Evolutionary conservation across 2,329 filamentous ascomycete genomes (phyloP), one percentile per base, ranked within the genome.

Genomic region (Byssoonygena ceratinophila): DNA sequence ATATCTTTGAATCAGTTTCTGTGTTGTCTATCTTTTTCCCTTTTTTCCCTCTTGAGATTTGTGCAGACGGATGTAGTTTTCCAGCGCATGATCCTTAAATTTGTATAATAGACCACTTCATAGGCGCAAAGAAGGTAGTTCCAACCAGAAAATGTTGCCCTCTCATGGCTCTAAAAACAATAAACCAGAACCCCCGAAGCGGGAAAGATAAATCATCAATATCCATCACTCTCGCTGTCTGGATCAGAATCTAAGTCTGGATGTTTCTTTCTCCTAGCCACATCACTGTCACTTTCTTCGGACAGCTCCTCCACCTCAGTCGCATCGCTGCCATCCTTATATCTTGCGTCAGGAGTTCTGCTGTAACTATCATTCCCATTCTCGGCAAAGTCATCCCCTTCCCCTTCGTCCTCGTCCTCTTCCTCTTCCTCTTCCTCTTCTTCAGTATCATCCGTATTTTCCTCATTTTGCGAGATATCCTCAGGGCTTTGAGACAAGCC

Each of bases 241-340:
- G 66, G 47, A 56, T 69, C 68, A 54, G 65, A 61, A 59, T 71
- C 67, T 5, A 69, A 61, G 16, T 67, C 64, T 1, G 57, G 58
- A 34, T 56, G 57, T 1, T 44, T 61, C 56, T 3, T 58, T 58
- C 18, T 62, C 59, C 22, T 58, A 59, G 6, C 59, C 53, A 23
- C 57, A 54, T 39, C 60, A 18, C 58, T 59, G 1, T 54, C 50
- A 27, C 52, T 56, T 2, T 57, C 60, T 12, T 62, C 60, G 0
- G 49, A 34, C n/a, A 51, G 23, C 12, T 39, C 51, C 2, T 55
- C 50, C 12, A 58, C 57, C 6, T 55, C 54, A 22, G 57, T 55
- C 43, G 2, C 49, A 31, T 23, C 56, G 51, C 52, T 22, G 22
- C 25, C 36, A 41, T 32, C 27, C 23, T 59, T 4, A 53, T 56